Conservation (phyloP, 2,329 filamentous ascomycete genomes). For the Aspergillus aculeatus region DNA sequence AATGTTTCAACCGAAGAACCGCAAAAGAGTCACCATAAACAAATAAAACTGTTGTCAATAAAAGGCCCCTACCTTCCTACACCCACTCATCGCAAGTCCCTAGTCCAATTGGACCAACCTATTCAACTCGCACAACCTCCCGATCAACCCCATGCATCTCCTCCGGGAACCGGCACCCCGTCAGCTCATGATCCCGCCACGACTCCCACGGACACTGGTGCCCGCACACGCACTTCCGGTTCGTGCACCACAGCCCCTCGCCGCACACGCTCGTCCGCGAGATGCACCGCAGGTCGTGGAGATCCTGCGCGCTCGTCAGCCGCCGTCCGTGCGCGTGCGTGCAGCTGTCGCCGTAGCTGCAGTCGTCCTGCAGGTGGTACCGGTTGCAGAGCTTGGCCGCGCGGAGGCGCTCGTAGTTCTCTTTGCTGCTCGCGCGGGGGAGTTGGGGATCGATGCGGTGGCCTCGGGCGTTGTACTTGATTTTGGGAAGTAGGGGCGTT, state of each 20-base stretch:
- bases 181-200: conserved; percentile 1
- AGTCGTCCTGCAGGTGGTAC: conserved; percentile 31
- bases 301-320: conserved; percentile 19
- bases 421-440: not conserved
- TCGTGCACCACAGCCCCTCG: conserved; percentile 27
- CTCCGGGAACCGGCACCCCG: conserved; percentile 24
- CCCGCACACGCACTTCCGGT: conserved; percentile 27
- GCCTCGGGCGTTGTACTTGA: not conserved
- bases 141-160: conserved; percentile 23
- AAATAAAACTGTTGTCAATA: not conserved
- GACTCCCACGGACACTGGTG: conserved; percentile 27
- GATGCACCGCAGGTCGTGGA: conserved; percentile 31
- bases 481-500: not conserved
- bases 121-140: not conserved
- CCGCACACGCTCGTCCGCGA: conserved; percentile 31
- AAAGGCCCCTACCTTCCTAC: not conserved
- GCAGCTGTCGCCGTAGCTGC: conserved; percentile 23
- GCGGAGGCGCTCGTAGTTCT: not conserved
- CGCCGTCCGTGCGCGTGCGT: conserved; percentile 26
- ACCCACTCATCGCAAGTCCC: too few relatives aligned
- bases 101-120: too few relatives aligned
- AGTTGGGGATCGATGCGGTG: conserved; percentile 1
- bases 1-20: too few relatives aligned
- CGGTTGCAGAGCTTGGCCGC: conserved; percentile 34
- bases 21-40: too few relatives aligned